Conservation (phyloP, 345 rosid species). For the Schrenkiella parvula region DNA sequence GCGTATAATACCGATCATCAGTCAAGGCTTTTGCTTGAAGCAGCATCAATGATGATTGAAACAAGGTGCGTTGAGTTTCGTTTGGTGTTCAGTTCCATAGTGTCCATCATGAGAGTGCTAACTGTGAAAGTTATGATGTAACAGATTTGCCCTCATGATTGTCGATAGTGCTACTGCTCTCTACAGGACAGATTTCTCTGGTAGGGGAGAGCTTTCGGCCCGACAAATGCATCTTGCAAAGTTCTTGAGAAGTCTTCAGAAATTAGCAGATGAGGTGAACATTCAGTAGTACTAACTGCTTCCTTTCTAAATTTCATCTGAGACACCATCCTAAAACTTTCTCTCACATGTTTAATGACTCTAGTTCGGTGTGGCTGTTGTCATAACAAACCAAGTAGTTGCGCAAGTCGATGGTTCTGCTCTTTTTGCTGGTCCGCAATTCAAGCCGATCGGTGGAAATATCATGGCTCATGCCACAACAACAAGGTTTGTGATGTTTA, state of each 20-base stretch:
- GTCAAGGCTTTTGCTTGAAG: slow-evolving; percentile 94
- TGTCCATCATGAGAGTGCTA: slow-evolving; percentile 1
- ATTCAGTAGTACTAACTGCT: slow-evolving; percentile 37
- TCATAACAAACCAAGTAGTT: slow-evolving; percentile 93
- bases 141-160: slow-evolving; percentile 90
- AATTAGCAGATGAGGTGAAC: slow-evolving; percentile 89
- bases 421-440: slow-evolving; percentile 93
- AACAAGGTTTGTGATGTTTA: slow-evolving; percentile 54
- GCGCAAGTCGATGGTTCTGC: slow-evolving; percentile 99
- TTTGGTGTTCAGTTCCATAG: background rate
- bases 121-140: background rate
- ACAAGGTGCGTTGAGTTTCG: slow-evolving; percentile 48
- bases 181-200: slow-evolving; percentile 91
- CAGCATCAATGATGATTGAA: slow-evolving; percentile 99
- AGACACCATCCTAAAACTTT: background rate
- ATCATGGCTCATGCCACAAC: slow-evolving; percentile 99
- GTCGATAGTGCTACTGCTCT: slow-evolving; percentile 96
- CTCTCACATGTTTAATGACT: background rate
- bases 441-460: slow-evolving; percentile 94
- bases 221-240: slow-evolving; percentile 99
- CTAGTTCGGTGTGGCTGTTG: slow-evolving; percentile 94
- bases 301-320: background rate
- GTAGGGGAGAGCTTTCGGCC: slow-evolving; percentile 95
- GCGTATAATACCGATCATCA: slow-evolving; percentile 99
- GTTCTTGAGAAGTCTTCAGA: slow-evolving; percentile 93